Base-by-base conservation (phyloP, 352 stramenopile species). In the Pythium apleroticum region DNA sequence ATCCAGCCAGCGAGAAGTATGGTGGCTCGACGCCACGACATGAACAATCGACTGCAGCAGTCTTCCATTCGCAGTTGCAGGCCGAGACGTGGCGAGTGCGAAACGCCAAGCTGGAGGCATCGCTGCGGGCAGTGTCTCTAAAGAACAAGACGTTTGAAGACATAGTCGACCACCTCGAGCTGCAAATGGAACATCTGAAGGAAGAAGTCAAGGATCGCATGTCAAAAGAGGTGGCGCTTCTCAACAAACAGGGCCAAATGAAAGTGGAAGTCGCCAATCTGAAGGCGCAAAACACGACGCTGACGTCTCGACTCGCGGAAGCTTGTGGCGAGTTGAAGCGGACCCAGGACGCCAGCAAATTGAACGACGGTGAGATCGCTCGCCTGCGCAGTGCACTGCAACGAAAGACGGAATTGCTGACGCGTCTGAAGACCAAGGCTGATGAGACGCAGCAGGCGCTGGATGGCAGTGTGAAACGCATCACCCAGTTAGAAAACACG, bases 111-210 rank as follows among this genome's bases (percentile, higher is more conserved):
- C 52, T 89, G 25, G 69, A 86, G 53, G 52, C 73, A 30, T 73
- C 74, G 8, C 53, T 89, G 17, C 65, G 67, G 17, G 73, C 66
- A 12, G 61, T 65, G 4, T 74, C 60, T 11, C 48, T 77, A 19
- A 75, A 76, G 45, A 85, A 78, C 48, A 74, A 83, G 14, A 77
- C 66, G 2, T 85, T 89, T 30, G 73, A 86, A 60, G 77, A 85
- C 35, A 76, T 71, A 17, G 64, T 77, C 7, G 54, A 65, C 3
- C 62, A 74, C 19, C 56, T 89, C 17, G 75, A 88, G 60, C 4
- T 75, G 33, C 56, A 84, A 12, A 73, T 82, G 66, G 63, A 60
- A 8, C 69, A 63, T 20, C 55, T 82, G 22, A 80, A 67, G n/a
- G 41, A 64, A 20, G 71, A 83, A 41, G 45, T 86, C 41, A 66